These are phyloP conservation scores for Lasiosphaeria ovina DNA, from an alignment of 495 filamentous ascomycete genomes.

Conservation along the genomic window DNA sequence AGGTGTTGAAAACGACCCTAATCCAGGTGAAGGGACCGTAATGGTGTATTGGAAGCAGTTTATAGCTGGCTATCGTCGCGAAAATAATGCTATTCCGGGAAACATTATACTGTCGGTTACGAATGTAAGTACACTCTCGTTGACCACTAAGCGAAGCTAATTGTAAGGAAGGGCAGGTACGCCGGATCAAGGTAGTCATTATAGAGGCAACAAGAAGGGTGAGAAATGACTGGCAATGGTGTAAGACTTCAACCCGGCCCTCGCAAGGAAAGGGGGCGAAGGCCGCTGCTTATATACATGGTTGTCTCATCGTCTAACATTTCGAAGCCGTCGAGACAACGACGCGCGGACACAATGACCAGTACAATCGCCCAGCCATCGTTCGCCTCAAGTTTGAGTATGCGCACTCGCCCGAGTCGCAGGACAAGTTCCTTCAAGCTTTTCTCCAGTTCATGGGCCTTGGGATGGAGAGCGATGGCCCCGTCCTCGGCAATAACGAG, in stretches of 20 bases:
- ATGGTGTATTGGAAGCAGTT: too few relatives aligned
- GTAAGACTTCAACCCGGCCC: not conserved
- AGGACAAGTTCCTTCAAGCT: constrained; percentile 24
- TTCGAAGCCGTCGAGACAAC: constrained; percentile 8
- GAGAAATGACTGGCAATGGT: too few relatives aligned
- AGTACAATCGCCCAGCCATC: constrained; percentile 24
- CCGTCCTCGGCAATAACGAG: constrained; percentile 13
- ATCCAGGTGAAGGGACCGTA: too few relatives aligned
- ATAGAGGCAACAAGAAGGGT: too few relatives aligned
- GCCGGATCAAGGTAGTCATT: too few relatives aligned
- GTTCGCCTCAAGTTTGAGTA: constrained; percentile 27
- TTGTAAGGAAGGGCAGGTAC: too few relatives aligned
- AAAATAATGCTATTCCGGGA: too few relatives aligned
- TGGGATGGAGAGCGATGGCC: constrained; percentile 13
- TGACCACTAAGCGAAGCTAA: too few relatives aligned
- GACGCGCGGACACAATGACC: not conserved
- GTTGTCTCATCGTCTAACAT: constrained; percentile 4
- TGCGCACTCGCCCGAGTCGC: constrained; percentile 21
- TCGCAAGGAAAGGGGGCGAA: not conserved
- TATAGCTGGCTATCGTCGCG: too few relatives aligned
- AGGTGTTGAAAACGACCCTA: too few relatives aligned
- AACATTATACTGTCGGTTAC: too few relatives aligned
- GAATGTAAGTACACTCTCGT: too few relatives aligned
- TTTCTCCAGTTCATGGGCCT: constrained; percentile 23
- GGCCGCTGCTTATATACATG: not conserved